A percentile compares a stretch with the other conserved stretches of the same genome.
Conservation (phyloP, 371 early-diverging fungal species). For the Mortierella sp. region DNA sequence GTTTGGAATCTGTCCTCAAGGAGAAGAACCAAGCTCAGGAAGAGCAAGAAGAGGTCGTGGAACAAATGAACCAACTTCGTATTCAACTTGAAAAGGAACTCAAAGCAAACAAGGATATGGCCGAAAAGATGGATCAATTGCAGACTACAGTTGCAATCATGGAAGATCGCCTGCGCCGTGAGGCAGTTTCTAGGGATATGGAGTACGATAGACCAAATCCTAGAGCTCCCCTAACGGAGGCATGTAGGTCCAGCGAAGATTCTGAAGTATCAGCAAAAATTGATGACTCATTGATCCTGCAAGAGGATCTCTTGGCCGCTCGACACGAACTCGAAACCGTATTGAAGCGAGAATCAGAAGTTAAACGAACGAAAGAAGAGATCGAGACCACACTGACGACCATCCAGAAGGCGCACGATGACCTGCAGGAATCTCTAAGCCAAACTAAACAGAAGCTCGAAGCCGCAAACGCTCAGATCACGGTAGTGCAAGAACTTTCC, state of each 20-base stretch:
- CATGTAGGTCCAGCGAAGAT: not conserved
- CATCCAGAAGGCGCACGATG: not conserved
- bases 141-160: slow-evolving; percentile 23
- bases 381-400: slow-evolving; percentile 16
- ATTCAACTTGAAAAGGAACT: slow-evolving; percentile 19
- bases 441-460: slow-evolving; percentile 13
- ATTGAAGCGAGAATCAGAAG: slow-evolving; percentile 49
- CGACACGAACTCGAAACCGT: slow-evolving; percentile 59
- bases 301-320: slow-evolving; percentile 40
- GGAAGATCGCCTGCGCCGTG: slow-evolving; percentile 11
- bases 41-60: slow-evolving; percentile 37
- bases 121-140: slow-evolving; percentile 21
- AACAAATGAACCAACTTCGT: slow-evolving; percentile 12
- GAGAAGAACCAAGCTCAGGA: slow-evolving; percentile 44
- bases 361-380: slow-evolving; percentile 28
- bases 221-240: not conserved
- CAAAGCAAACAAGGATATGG: slow-evolving; percentile 28
- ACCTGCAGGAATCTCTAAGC: slow-evolving; percentile 7
- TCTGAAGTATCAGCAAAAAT: slow-evolving; percentile 5
- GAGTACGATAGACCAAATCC: not conserved
- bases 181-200: not conserved
- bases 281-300: not conserved
- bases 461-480: slow-evolving; percentile 14
- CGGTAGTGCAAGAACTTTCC: slow-evolving; percentile 18
- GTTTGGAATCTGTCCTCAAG: slow-evolving; percentile 32